Conservation (phyloP, 1,284 basidiomycete genomes). For the Ustanciosporium gigantosporum region DNA sequence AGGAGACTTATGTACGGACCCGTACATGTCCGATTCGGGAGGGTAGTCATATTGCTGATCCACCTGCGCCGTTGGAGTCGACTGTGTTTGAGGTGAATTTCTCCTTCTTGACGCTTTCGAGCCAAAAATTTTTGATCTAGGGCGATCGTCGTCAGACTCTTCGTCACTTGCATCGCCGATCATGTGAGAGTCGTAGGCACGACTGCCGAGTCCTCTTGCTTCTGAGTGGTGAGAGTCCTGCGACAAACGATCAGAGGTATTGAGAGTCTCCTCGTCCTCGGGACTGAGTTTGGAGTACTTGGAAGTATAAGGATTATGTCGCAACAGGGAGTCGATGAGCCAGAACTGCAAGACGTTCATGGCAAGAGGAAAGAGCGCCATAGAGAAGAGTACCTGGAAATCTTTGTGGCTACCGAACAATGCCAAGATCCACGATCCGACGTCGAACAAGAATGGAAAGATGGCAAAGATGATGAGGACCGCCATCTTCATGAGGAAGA, state of each 20-base stretch:
- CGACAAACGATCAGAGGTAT: constrained; percentile 20
- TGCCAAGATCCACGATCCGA: constrained; percentile 80
- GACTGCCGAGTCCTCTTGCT: no score
- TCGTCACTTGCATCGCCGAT: no score
- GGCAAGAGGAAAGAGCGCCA: constrained; percentile 88
- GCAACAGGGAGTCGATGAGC: constrained; percentile 57
- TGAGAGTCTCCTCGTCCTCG: constrained; percentile 15
- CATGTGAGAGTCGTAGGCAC: no score
- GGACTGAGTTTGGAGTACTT: constrained; percentile 39
- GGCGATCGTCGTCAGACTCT: no score
- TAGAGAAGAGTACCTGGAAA: constrained; percentile 65
- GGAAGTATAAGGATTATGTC: constrained; percentile 49
- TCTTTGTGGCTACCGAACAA: constrained; percentile 70
- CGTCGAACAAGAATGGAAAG: constrained; percentile 69
- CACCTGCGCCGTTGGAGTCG: no score
- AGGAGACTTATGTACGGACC: no score
- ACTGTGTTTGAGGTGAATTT: no score
- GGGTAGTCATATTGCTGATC: no score
- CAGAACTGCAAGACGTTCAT: constrained; percentile 69
- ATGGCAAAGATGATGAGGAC: constrained; percentile 76
- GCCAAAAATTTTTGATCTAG: no score
- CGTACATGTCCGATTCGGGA: no score
- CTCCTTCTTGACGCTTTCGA: no score
- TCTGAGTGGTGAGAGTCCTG: constrained; percentile 25
- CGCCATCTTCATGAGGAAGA: constrained; percentile 80